Percentiles rank a stretch among this genome's conserved stretches.
Conservation (phyloP, 192 early-diverging fungal species). For the Mortierella claussenii region DNA sequence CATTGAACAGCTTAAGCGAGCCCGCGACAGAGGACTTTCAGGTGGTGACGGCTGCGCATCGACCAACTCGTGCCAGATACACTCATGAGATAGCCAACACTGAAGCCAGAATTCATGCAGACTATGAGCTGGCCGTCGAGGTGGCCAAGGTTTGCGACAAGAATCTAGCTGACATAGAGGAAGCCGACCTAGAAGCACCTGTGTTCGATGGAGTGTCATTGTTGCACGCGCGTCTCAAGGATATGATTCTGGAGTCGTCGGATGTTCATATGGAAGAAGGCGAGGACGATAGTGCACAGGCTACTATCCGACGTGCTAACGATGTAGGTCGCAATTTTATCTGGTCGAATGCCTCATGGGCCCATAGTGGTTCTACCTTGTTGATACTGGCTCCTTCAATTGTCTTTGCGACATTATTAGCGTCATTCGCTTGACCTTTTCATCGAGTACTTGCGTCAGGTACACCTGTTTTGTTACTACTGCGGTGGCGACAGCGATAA, state of each 20-base stretch:
- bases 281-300: constrained; percentile 26
- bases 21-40: constrained; percentile 44
- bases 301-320: constrained; percentile 11
- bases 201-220: constrained; percentile 22
- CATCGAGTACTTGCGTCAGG: constrained; percentile 87
- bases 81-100: constrained; percentile 79
- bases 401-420: constrained; percentile 16
- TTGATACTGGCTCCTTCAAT: neutral
- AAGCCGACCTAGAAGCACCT: constrained; percentile 19
- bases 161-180: constrained; percentile 47
- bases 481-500: constrained; percentile 84
- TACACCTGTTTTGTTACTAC: constrained; percentile 98
- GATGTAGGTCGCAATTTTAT: constrained; percentile 8
- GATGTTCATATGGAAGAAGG: constrained; percentile 26
- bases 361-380: no score
- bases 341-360: neutral
- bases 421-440: constrained; percentile 75
- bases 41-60: constrained; percentile 17
- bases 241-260: constrained; percentile 21
- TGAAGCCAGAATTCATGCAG: constrained; percentile 76
- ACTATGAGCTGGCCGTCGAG: constrained; percentile 71
- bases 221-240: constrained; percentile 21
- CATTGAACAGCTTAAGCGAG: constrained; percentile 58
- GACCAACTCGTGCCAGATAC: constrained; percentile 62
- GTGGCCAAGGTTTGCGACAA: constrained; percentile 69